Conservation (phyloP, 768 basidiomycete species). For the Pulveroboletus ravenelii region DNA sequence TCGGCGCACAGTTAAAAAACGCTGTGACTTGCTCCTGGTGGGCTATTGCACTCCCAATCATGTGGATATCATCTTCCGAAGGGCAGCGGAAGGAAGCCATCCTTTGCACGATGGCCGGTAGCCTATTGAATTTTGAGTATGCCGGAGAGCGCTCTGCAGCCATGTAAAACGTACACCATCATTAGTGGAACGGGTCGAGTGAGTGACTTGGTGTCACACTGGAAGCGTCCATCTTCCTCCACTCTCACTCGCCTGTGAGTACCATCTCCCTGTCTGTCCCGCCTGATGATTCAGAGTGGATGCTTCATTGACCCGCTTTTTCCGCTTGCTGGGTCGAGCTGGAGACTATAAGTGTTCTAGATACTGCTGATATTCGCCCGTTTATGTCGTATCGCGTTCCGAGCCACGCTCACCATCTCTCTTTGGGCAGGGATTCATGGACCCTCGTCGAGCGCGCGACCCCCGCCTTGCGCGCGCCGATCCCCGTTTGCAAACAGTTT, state of each 20-base stretch:
- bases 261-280: conserved; percentile 1
- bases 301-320: conserved; percentile 65
- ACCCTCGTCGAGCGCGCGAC: conserved; percentile 76
- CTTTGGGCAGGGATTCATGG: conserved; percentile 43
- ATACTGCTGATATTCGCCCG: conserved; percentile 78
- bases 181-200: not conserved
- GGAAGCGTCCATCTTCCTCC: not conserved
- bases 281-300: conserved; percentile 92
- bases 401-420: conserved; percentile 13
- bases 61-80: conserved; percentile 18
- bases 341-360: conserved; percentile 82
- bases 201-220: conserved; percentile 18
- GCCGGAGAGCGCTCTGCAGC: not conserved
- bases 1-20: conserved; percentile 51
- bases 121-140: conserved; percentile 7
- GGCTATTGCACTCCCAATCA: conserved; percentile 21
- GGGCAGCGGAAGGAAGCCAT: conserved; percentile 18
- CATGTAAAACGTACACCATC: conserved; percentile 9
- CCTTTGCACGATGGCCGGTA: conserved; percentile 6
- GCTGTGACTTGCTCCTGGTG: conserved; percentile 38
- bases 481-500: conserved; percentile 54
- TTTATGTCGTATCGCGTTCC: conserved; percentile 10
- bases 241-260: conserved; percentile 17
- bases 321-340: conserved; percentile 52
- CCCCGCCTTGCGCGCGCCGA: conserved; percentile 72